Evolutionary conservation across 23 red algal species (phyloP).

Genomic region (Gracilaria vermiculophylla): DNA sequence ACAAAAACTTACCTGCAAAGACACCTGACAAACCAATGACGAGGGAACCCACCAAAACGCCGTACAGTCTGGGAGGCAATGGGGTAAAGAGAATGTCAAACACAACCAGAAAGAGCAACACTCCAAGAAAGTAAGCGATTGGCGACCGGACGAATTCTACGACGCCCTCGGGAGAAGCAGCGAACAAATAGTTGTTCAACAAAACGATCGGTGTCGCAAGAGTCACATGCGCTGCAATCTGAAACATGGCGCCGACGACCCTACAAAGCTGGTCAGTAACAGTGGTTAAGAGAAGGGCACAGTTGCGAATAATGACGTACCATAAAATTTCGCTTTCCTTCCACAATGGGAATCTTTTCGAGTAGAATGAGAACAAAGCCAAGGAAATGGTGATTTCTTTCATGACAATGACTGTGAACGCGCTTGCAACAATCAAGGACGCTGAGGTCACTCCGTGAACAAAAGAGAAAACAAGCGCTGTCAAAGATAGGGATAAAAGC

Average conservation of each 20-base stretch:
- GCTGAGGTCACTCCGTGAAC: neutral
- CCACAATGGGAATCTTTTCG: neutral
- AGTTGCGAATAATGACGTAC: neutral
- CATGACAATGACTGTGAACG: neutral
- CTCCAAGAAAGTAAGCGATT: neutral
- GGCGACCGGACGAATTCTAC: neutral
- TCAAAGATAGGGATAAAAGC: neutral
- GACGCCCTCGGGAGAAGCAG: neutral
- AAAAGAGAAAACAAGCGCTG: neutral
- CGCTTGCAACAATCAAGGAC: neutral
- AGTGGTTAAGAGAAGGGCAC: neutral
- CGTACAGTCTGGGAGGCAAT: neutral
- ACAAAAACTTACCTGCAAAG: neutral
- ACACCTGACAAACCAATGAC: neutral
- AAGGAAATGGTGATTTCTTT: neutral
- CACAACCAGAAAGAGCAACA: neutral
- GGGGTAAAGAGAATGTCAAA: neutral
- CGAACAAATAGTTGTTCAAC: neutral
- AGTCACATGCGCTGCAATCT: conserved; percentile 4
- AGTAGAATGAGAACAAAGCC: neutral
- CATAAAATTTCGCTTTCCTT: neutral
- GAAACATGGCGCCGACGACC: neutral
- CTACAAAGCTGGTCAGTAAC: neutral
- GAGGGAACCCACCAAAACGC: neutral
- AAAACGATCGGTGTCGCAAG: neutral